Base-by-base conservation (phyloP, 345 rosid genomes). In the Rubroshorea leprosula region DNA sequence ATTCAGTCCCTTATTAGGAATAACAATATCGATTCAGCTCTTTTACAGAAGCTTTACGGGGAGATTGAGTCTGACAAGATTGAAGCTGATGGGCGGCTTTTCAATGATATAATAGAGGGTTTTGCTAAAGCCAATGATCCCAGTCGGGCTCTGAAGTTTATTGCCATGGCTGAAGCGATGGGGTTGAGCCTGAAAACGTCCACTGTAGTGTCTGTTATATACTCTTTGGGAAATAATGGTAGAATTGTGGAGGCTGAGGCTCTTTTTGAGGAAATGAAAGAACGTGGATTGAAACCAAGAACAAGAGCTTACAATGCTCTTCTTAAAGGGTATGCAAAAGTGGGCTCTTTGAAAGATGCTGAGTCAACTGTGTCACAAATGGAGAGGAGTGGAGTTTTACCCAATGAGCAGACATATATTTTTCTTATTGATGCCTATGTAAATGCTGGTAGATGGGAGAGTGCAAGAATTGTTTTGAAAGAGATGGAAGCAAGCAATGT, bases 401-500 rank as follows among this genome's bases (percentile, higher is more conserved):
- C 94, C 3, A 93, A 93, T 76, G 96, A 93, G 45, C 85, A 75
- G 58, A 86, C 96, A 2, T 92, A 86, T 58, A 82, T 97, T 76
- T 74, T 89, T 52, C 77, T 93, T 22, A 79, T 87, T 53, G 96
- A 89, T 79, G 99, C 97, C 1, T 93, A 89, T 67, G 76, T 81
- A 5, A 79, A 85, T 79, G 97, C 89, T 0, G 97, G 89, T 5
- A 80, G 99, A 67, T 87, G 96, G 99, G 99, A 89, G 59, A 93
- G 99, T 20, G 92, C 97, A 0, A 85, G 91, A 61, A 80, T 89
- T 43, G 92, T 93, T 58, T 71, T 89, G 84, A 85, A 89, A 72
- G 94, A 93, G 76, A 89, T 93, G 96, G 95, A 92, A 72, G 90
- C 79, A 4, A 76, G 77, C 53, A 72, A 75, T 58, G 81, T 80